Evolutionary conservation across 2,329 filamentous ascomycete genomes (phyloP).

Genomic region (Aspergillus sp.): DNA sequence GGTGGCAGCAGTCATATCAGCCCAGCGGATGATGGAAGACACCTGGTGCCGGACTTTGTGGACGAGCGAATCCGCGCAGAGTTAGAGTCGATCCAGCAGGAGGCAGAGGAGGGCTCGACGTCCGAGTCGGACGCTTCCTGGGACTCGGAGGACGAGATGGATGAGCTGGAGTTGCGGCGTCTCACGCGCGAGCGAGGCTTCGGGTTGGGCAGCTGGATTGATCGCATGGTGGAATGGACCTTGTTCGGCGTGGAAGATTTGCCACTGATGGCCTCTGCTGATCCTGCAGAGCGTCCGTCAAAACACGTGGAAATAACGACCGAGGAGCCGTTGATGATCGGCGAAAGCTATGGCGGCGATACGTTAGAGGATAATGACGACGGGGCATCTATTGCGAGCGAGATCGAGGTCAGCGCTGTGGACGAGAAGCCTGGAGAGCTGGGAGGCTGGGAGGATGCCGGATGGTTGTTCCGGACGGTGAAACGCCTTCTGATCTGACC

Average conservation of each 20-base stretch:
- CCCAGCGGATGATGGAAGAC: constrained; percentile 13
- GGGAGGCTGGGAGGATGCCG: constrained; percentile 59
- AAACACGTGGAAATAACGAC: background rate
- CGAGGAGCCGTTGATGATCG: background rate
- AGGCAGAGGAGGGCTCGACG: constrained; percentile 17
- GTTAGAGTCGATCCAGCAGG: constrained; percentile 33
- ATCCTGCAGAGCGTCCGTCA: background rate
- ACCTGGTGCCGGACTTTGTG: constrained; percentile 51
- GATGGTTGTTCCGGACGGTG: constrained; percentile 58
- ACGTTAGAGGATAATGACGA: constrained; percentile 22
- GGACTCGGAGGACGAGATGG: constrained; percentile 35
- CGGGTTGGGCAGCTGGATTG: constrained; percentile 57
- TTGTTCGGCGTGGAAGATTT: constrained; percentile 54
- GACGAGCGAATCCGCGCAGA: constrained; percentile 43
- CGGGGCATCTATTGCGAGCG: constrained; percentile 22
- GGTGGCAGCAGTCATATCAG: background rate
- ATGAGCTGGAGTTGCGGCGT: constrained; percentile 55
- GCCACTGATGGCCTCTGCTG: constrained; percentile 18
- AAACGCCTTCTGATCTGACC: constrained; percentile 33
- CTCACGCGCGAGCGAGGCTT: constrained; percentile 54
- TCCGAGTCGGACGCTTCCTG: constrained; percentile 14
- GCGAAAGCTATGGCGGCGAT: constrained; percentile 3
- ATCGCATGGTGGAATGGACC: constrained; percentile 58
- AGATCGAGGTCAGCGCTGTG: constrained; percentile 23
- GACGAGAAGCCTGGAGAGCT: constrained; percentile 37